phyloP scores from a whole-genome alignment of 345 rosid species.

The Hypericum perforatum region DNA sequence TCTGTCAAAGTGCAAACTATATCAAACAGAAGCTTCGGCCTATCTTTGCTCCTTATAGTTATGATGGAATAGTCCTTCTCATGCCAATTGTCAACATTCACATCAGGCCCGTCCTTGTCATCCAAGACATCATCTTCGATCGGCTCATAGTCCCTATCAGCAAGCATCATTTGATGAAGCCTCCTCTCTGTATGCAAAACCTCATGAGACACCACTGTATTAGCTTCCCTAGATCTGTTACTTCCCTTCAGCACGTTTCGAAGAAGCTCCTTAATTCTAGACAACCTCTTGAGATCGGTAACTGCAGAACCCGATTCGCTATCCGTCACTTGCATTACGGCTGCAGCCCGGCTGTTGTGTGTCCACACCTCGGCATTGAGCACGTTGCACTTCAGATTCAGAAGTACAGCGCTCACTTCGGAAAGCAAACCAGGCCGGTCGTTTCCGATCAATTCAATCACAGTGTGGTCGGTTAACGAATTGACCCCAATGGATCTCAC shows the following conservation, averaged over 20 bases:
- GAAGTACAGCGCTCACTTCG: conserved; percentile 57
- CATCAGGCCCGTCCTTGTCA: conserved; percentile 24
- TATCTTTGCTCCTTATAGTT: conserved; percentile 50
- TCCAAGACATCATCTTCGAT: conserved; percentile 11
- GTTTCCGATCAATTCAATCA: conserved; percentile 53
- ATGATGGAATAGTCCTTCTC: conserved; percentile 61
- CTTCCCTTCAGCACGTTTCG: conserved; percentile 45
- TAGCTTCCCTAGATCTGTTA: conserved; percentile 25
- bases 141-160: conserved; percentile 44
- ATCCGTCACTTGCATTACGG: conserved; percentile 54
- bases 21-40: conserved; percentile 71
- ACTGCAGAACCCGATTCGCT: conserved; percentile 38
- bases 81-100: conserved; percentile 47
- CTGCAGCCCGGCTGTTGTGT: conserved; percentile 61
- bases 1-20: conserved; percentile 61
- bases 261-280: conserved; percentile 52
- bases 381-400: conserved; percentile 50
- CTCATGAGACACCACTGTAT: conserved; percentile 25
- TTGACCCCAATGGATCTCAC: conserved; percentile 5
- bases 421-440: conserved; percentile 76
- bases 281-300: conserved; percentile 47
- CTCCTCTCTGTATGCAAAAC: conserved; percentile 51
- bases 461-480: conserved; percentile 35
- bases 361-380: conserved; percentile 78
- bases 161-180: conserved; percentile 60